Conservation (phyloP, 768 basidiomycete species). For the Candolleomyces efflorescens region DNA sequence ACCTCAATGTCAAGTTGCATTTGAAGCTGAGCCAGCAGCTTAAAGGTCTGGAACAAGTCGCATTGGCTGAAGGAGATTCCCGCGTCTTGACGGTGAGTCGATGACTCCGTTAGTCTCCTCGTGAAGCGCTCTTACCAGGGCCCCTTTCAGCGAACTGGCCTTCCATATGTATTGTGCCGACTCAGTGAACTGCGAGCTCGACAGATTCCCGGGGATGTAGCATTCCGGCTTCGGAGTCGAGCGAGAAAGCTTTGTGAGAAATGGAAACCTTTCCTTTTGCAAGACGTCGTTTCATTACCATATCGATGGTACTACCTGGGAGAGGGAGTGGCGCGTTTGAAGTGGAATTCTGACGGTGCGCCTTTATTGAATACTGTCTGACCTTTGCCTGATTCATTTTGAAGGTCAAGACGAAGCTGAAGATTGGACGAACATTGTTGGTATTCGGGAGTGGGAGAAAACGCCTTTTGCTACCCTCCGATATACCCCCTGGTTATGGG, state of each 20-base stretch:
- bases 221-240: not conserved
- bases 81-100: not conserved
- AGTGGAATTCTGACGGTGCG: not conserved
- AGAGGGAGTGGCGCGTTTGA: not conserved
- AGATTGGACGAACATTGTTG: too few species aligned
- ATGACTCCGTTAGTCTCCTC: not conserved
- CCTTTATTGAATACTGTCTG: too few species aligned
- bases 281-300: not conserved
- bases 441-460: too few species aligned
- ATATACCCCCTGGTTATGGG: too few species aligned
- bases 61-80: not conserved
- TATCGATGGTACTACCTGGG: not conserved
- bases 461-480: too few species aligned
- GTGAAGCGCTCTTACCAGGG: not conserved
- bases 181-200: not conserved
- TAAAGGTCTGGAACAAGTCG: not conserved
- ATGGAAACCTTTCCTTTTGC: conserved; percentile 1
- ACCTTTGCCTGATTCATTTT: too few species aligned
- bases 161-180: not conserved
- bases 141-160: not conserved
- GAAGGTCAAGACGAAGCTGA: too few species aligned
- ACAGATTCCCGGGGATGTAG: not conserved
- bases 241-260: not conserved
- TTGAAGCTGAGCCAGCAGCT: not conserved
- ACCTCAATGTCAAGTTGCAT: not conserved